These are phyloP conservation scores for Talaromyces sp. DNA, from an alignment of 2,329 filamentous ascomycete genomes.

Conservation along the genomic window DNA sequence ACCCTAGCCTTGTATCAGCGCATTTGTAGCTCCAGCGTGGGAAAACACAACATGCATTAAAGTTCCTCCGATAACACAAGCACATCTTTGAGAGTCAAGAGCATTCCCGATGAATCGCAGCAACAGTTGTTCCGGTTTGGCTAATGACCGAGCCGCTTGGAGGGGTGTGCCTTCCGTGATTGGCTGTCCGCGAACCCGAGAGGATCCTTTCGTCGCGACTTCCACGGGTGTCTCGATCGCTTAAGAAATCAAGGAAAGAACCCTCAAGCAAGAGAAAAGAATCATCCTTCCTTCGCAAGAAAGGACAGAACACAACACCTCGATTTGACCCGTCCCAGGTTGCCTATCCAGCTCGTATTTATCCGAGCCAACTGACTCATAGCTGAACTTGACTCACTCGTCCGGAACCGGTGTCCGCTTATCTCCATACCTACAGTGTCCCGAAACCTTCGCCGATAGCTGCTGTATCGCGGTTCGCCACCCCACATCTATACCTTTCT, in stretches of 20 bases:
- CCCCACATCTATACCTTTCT: slow-evolving; percentile 7
- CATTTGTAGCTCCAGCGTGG: background rate
- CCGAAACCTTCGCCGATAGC: slow-evolving; percentile 8
- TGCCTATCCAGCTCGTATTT: background rate
- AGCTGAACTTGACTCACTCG: background rate
- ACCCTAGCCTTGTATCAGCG: background rate
- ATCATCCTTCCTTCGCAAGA: background rate
- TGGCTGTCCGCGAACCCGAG: slow-evolving; percentile 24
- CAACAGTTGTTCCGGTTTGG: too few species aligned
- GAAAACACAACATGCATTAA: background rate
- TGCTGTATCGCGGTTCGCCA: slow-evolving; percentile 16
- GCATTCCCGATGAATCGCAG: slow-evolving; percentile 4
- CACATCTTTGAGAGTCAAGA: too few species aligned
- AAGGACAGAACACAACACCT: too few species aligned
- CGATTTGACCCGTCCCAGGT: background rate
- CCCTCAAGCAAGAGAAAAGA: background rate
- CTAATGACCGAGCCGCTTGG: slow-evolving; percentile 35
- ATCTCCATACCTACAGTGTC: background rate
- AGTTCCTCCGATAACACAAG: background rate
- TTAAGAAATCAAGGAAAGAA: background rate
- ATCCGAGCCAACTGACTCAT: background rate
- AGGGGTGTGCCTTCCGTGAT: slow-evolving; percentile 32
- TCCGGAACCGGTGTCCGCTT: background rate
- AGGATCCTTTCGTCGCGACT: slow-evolving; percentile 16
- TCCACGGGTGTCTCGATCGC: background rate